Conservation (phyloP, 2,329 filamentous ascomycete genomes). For the Botrytis byssoidea region DNA sequence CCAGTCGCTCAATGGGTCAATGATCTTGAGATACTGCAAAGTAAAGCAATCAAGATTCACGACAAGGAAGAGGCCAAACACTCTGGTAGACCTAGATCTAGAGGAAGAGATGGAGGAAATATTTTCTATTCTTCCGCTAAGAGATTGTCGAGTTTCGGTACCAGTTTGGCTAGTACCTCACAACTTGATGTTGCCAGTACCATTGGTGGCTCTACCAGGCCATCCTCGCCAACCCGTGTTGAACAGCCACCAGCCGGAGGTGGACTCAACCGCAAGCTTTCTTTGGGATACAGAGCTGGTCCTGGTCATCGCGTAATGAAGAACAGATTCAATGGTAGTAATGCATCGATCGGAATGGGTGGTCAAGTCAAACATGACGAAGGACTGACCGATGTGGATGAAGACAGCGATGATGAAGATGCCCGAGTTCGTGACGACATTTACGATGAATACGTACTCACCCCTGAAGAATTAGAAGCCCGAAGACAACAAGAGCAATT, state of each 20-base stretch:
- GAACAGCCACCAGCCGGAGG: slow-evolving; percentile 16
- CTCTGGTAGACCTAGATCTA: slow-evolving; percentile 21
- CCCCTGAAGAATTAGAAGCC: slow-evolving; percentile 20
- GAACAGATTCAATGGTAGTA: background rate
- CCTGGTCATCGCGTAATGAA: slow-evolving; percentile 19
- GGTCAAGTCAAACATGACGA: background rate
- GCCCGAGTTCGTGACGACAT: slow-evolving; percentile 15
- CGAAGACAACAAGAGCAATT: slow-evolving; percentile 5
- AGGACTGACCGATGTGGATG: slow-evolving; percentile 19
- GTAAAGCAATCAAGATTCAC: slow-evolving; percentile 51
- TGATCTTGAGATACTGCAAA: slow-evolving; percentile 61
- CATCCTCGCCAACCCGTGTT: slow-evolving; percentile 7
- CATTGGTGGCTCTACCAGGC: slow-evolving; percentile 9
- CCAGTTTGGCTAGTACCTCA: slow-evolving; percentile 16
- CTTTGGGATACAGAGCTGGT: slow-evolving; percentile 20
- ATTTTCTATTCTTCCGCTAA: slow-evolving; percentile 1
- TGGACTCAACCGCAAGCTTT: slow-evolving; percentile 18
- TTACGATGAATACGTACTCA: slow-evolving; percentile 22
- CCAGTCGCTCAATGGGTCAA: slow-evolving; percentile 67
- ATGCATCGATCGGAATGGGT: background rate
- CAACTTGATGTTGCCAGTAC: slow-evolving; percentile 21
- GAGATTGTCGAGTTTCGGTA: slow-evolving; percentile 18
- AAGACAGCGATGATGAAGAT: slow-evolving; percentile 18
- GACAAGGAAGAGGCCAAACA: slow-evolving; percentile 18
- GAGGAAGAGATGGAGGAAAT: slow-evolving; percentile 16